phyloP scores from a whole-genome alignment of 441 rosid species.

The Brassica balearica region DNA sequence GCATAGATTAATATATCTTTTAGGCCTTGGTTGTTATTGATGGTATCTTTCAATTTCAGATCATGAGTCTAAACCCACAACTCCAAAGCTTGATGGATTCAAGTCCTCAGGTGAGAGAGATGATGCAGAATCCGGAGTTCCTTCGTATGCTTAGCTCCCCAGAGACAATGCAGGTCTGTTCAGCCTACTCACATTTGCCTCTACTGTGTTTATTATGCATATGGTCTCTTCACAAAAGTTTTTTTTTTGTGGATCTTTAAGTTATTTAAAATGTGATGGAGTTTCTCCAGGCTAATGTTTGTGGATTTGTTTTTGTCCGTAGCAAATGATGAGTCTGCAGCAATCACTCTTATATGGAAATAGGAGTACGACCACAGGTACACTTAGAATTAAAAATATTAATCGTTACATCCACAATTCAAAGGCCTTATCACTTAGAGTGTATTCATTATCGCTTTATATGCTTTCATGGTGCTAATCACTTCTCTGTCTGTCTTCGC shows the following conservation, averaged over 20 bases:
- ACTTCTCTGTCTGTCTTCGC: too few species aligned
- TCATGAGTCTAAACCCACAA: conserved; percentile 62
- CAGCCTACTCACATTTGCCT: conserved; percentile 4
- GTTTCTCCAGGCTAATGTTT: conserved; percentile 14
- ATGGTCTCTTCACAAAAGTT: neutral
- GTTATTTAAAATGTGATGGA: neutral
- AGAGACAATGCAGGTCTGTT: conserved; percentile 55
- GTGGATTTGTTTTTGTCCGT: conserved; percentile 28
- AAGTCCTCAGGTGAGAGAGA: conserved; percentile 66
- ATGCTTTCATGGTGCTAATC: too few species aligned
- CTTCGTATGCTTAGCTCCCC: conserved; percentile 61
- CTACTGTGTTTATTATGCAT: conserved; percentile 19
- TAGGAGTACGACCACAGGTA: conserved; percentile 55
- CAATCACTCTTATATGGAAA: conserved; percentile 54
- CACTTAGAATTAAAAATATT: neutral
- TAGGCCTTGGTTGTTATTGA: conserved; percentile 13
- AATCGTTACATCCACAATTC: neutral
- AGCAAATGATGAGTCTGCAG: conserved; percentile 60
- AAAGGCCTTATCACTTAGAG: neutral
- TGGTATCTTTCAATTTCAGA: conserved; percentile 43
- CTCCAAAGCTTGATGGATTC: conserved; percentile 57
- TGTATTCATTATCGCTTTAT: too few species aligned
- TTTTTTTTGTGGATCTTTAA: neutral
- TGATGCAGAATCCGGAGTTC: conserved; percentile 68
- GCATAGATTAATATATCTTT: conserved; percentile 1